A percentile compares a stretch with the other conserved stretches of the same genome.
Evolutionary conservation across 2,329 filamentous ascomycete species (phyloP).

Genomic region (Leptoxyphium fumago): DNA sequence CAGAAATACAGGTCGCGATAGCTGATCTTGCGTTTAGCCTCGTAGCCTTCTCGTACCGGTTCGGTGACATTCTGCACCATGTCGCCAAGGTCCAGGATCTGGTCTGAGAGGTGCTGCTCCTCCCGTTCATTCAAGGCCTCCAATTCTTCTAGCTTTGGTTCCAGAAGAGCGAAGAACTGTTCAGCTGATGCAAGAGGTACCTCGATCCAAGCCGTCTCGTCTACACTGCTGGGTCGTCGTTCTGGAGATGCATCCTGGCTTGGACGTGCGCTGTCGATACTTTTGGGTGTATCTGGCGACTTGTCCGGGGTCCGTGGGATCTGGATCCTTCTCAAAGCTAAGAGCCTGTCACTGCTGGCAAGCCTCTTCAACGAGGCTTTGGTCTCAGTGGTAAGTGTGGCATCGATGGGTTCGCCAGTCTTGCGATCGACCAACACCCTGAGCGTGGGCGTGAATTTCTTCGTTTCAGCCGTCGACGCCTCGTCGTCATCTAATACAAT

Average conservation of each 20-base stretch:
- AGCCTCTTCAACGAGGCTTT: slow-evolving; percentile 48
- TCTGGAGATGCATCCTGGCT: slow-evolving; percentile 2
- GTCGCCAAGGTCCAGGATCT: slow-evolving; percentile 50
- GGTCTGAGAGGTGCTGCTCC: slow-evolving; percentile 44
- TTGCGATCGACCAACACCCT: slow-evolving; percentile 53
- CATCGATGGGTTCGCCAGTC: slow-evolving; percentile 54
- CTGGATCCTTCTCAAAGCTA: slow-evolving; percentile 22
- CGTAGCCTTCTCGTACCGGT: slow-evolving; percentile 40
- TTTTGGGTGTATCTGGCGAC: neutral
- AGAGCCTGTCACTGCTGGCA: slow-evolving; percentile 32
- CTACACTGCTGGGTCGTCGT: neutral
- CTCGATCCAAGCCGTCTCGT: slow-evolving; percentile 38
- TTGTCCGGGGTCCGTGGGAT: neutral
- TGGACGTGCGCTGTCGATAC: neutral
- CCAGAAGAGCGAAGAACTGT: slow-evolving; percentile 66
- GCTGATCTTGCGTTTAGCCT: slow-evolving; percentile 17
- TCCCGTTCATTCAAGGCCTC: slow-evolving; percentile 55
- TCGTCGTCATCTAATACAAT: neutral
- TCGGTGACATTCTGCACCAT: slow-evolving; percentile 50
- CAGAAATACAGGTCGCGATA: slow-evolving; percentile 52
- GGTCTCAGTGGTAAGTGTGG: slow-evolving; percentile 50
- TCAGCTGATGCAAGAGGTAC: slow-evolving; percentile 63
- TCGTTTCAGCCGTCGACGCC: neutral
- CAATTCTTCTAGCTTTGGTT: slow-evolving; percentile 54
- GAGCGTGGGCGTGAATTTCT: slow-evolving; percentile 48